Evolutionary conservation across 2,329 filamentous ascomycete species (phyloP).

Genomic region (Rhinocladiella similis): DNA sequence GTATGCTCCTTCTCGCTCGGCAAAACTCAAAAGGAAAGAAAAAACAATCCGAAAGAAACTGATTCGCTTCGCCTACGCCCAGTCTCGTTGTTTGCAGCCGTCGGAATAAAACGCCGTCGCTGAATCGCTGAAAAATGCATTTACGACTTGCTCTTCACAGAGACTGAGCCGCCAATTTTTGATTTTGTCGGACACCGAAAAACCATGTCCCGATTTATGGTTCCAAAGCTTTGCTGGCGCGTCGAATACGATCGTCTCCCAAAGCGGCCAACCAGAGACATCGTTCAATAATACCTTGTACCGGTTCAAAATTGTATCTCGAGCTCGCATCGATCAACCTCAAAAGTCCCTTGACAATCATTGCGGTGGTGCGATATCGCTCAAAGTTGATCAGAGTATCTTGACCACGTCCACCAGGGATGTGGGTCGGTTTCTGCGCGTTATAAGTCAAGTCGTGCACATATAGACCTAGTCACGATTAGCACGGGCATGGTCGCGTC

Average conservation of each 20-base stretch:
- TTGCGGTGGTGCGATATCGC: constrained; percentile 63
- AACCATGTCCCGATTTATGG: constrained; percentile 1
- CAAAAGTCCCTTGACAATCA: constrained; percentile 64
- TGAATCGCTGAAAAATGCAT: constrained; percentile 11
- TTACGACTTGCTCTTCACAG: background rate
- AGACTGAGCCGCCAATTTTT: background rate
- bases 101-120: constrained; percentile 10
- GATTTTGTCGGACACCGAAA: background rate
- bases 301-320: constrained; percentile 59
- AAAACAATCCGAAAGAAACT: too few species aligned
- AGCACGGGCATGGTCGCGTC: constrained; percentile 2
- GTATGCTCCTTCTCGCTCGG: background rate
- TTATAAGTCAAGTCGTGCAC: constrained; percentile 68
- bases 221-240: constrained; percentile 46
- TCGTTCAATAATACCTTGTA: constrained; percentile 59
- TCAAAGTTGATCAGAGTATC: constrained; percentile 67
- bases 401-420: constrained; percentile 46
- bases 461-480: constrained; percentile 52
- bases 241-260: constrained; percentile 57
- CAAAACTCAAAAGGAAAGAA: background rate
- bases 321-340: constrained; percentile 64
- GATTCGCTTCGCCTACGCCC: background rate
- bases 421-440: constrained; percentile 63
- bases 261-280: constrained; percentile 66
- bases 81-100: background rate